Conservation (phyloP, 805 yeast species). For the Nakazawaea anatomiae region DNA sequence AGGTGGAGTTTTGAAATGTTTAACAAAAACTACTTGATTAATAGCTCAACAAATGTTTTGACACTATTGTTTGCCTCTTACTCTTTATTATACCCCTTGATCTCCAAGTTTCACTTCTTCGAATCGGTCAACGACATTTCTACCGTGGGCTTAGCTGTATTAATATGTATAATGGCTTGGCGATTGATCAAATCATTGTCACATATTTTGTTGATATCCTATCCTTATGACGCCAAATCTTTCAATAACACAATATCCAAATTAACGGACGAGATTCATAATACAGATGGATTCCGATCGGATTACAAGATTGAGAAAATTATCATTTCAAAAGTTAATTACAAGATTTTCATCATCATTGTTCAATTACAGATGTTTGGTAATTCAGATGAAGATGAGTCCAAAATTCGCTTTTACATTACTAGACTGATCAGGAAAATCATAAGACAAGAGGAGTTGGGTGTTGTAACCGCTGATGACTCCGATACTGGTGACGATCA, state of each 20-base stretch:
- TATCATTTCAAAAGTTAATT: constrained; percentile 56
- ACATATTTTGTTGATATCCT: constrained; percentile 45
- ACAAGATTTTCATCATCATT: constrained; percentile 52
- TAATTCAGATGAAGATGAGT: constrained; percentile 68
- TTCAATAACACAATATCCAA: constrained; percentile 29
- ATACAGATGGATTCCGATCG: constrained; percentile 46
- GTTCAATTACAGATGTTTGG: constrained; percentile 54
- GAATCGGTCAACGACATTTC: constrained; percentile 37
- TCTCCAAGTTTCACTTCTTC: constrained; percentile 13
- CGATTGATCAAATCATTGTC: constrained; percentile 44
- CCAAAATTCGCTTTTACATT: constrained; percentile 45
- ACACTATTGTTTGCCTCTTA: constrained; percentile 37
- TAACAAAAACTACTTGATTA: constrained; percentile 11
- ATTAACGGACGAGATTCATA: constrained; percentile 24
- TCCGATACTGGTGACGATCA: constrained; percentile 17
- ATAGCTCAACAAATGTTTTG: constrained; percentile 27
- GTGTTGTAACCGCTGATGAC: constrained; percentile 9
- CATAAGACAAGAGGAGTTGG: constrained; percentile 16
- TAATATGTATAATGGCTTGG: constrained; percentile 46
- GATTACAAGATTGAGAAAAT: constrained; percentile 43
- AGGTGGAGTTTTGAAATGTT: constrained; percentile 18
- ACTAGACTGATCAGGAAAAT: constrained; percentile 33
- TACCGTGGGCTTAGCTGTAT: constrained; percentile 36
- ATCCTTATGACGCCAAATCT: constrained; percentile 39
- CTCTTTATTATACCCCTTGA: constrained; percentile 33